Evolutionary conservation across 495 filamentous ascomycete genomes (phyloP).

Genomic region (Xylaria flabelliformis): DNA sequence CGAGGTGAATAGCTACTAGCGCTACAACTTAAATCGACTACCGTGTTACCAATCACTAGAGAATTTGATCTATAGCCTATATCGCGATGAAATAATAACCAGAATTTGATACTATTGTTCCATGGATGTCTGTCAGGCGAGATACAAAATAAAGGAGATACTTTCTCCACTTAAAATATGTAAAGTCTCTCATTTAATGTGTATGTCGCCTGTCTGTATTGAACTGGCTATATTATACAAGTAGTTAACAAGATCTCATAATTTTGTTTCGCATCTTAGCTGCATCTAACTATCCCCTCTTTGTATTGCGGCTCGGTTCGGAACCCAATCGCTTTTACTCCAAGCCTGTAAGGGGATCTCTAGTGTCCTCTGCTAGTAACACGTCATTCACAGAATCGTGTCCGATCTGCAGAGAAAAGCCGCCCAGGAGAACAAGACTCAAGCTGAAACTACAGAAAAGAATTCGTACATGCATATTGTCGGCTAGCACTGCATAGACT

Average conservation of each 20-base stretch:
- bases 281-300: conserved; percentile 1
- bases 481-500: conserved; percentile 20
- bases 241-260: not conserved
- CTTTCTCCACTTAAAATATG: too few species aligned
- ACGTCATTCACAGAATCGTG: conserved; percentile 1
- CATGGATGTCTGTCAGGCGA: not conserved
- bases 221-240: not conserved
- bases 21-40: not conserved
- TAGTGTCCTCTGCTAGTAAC: not conserved
- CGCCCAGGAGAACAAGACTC: not conserved
- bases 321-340: conserved; percentile 4
- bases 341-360: conserved; percentile 4
- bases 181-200: too few species aligned
- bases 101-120: conserved; percentile 1
- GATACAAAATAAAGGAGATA: too few species aligned
- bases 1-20: not conserved
- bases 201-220: too few species aligned
- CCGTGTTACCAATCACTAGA: not conserved
- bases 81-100: not conserved
- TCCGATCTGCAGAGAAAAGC: conserved; percentile 15
- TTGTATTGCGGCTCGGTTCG: conserved; percentile 15
- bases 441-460: not conserved
- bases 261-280: not conserved
- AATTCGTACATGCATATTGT: not conserved
- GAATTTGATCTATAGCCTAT: not conserved